Percentiles rank a stretch among this genome's conserved stretches.
These are phyloP conservation scores for Orbilia javanica DNA, from an alignment of 2,329 filamentous ascomycete genomes.

Conservation along the genomic window DNA sequence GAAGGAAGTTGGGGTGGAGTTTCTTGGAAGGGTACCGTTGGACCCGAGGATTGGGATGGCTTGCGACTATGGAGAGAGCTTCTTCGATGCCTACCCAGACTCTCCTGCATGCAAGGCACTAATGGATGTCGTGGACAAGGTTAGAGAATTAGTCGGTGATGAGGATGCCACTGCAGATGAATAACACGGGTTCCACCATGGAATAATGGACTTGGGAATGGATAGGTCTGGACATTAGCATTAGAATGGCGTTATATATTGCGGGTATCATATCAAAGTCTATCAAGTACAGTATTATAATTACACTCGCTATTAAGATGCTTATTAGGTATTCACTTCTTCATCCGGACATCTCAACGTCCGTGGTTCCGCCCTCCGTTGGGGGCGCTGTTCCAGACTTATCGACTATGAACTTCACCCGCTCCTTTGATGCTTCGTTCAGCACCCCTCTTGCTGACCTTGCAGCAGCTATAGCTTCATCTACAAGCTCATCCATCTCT, in stretches of 20 bases:
- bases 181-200: slow-evolving; percentile 56
- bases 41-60: slow-evolving; percentile 96
- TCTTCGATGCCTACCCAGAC: slow-evolving; percentile 92
- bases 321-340: not conserved
- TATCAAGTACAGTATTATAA: slow-evolving; percentile 50
- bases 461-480: slow-evolving; percentile 61
- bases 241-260: slow-evolving; percentile 59
- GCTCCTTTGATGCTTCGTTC: slow-evolving; percentile 62
- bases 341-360: slow-evolving; percentile 55
- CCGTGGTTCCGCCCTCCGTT: slow-evolving; percentile 6
- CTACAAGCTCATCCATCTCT: slow-evolving; percentile 61
- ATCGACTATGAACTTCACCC: slow-evolving; percentile 59
- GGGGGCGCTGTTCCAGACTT: slow-evolving; percentile 25
- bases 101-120: slow-evolving; percentile 89
- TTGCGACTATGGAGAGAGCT: slow-evolving; percentile 97
- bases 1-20: slow-evolving; percentile 87
- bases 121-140: slow-evolving; percentile 73
- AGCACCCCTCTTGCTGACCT: slow-evolving; percentile 60
- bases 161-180: slow-evolving; percentile 62
- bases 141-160: slow-evolving; percentile 76
- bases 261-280: slow-evolving; percentile 53
- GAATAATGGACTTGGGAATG: not conserved
- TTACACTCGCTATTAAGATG: slow-evolving; percentile 51
- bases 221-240: slow-evolving; percentile 42
- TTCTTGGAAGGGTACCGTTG: slow-evolving; percentile 87